Evolutionary conservation across 73 alveolate species (phyloP), one percentile per base, ranked within the genome.

Genomic region (Paramecium primaurelia): DNA sequence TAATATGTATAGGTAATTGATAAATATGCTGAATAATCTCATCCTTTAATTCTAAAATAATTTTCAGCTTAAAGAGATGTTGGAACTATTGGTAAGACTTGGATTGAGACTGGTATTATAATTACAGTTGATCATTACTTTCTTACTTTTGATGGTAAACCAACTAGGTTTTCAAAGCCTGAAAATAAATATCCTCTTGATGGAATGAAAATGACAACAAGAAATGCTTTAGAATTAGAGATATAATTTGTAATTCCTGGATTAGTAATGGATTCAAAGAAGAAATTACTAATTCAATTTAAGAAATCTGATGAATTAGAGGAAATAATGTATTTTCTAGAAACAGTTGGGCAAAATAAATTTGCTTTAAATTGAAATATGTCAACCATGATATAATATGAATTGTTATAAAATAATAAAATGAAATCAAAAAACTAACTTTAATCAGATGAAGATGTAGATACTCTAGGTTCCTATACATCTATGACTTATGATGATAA

Each of bases 11-110:
- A 64, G 84, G 88, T 80, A 8, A 28, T 42, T 20, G 91, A 80
- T 49, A 80, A 80, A 80, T 80, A 14, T 80, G 91, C 91, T 45
- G 91, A 80, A 26, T 47, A 44, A 49, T 42, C 91, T 80, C 91
- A 80, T 45, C 91, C 91, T 38, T 42, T 80, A 25, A 80, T 80
- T 25, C 32, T 80, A 49, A 80, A 80, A n/a, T 32, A 22, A 26
- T 80, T 80, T 49, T 47, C 49, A 10, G 91, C 91, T 18, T 80
- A 80, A 44, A 80, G 73, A 49, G 91, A 80, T 80, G 91, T 80
- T 32, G 91, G 91, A n/a, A 49, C 91, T 10, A 80, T 80, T 18
- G 91, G 91, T 7, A 49, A 45, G 47, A 80, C 91, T 80, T 80
- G 91, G 91, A 9, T 32, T 32, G 91, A 80, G 4, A 80, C 58